Conservation (phyloP, 2,329 filamentous ascomycete species). For the Penicillium sp. region DNA sequence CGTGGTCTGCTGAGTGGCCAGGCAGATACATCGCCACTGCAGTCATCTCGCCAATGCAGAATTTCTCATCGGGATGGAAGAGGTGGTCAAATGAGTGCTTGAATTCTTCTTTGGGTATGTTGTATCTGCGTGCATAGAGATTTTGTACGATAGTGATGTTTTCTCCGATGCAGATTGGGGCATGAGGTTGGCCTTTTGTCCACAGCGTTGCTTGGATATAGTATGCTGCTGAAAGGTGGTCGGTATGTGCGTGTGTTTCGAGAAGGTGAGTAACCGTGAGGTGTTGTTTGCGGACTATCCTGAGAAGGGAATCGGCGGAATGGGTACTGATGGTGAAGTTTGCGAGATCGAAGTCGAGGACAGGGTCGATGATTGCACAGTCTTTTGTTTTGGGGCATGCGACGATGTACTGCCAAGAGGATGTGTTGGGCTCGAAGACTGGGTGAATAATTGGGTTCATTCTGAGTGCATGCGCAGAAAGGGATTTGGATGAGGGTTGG, state of each 20-base stretch:
- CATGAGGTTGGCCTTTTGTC: slow-evolving; percentile 28
- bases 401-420: slow-evolving; percentile 63
- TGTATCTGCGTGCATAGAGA: slow-evolving; percentile 53
- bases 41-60: slow-evolving; percentile 51
- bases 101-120: slow-evolving; percentile 47
- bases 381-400: slow-evolving; percentile 50
- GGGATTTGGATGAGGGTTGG: background rate
- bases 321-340: slow-evolving; percentile 46
- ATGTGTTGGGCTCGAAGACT: slow-evolving; percentile 46
- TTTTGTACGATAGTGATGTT: slow-evolving; percentile 55
- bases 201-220: slow-evolving; percentile 54
- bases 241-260: slow-evolving; percentile 63
- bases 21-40: slow-evolving; percentile 57
- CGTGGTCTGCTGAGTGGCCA: slow-evolving; percentile 62
- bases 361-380: slow-evolving; percentile 61
- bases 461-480: background rate
- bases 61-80: slow-evolving; percentile 56
- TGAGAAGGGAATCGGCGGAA: slow-evolving; percentile 54
- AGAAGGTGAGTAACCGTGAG: slow-evolving; percentile 55
- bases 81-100: slow-evolving; percentile 53
- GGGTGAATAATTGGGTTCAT: slow-evolving; percentile 41
- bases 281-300: slow-evolving; percentile 39
- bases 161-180: slow-evolving; percentile 58
- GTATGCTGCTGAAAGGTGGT: slow-evolving; percentile 58
- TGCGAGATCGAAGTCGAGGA: slow-evolving; percentile 55